Percentiles rank a stretch among this genome's conserved stretches.
Evolutionary conservation across 2,329 filamentous ascomycete species (phyloP).

Genomic region (Ophiocordyceps camponoti-saundersi): DNA sequence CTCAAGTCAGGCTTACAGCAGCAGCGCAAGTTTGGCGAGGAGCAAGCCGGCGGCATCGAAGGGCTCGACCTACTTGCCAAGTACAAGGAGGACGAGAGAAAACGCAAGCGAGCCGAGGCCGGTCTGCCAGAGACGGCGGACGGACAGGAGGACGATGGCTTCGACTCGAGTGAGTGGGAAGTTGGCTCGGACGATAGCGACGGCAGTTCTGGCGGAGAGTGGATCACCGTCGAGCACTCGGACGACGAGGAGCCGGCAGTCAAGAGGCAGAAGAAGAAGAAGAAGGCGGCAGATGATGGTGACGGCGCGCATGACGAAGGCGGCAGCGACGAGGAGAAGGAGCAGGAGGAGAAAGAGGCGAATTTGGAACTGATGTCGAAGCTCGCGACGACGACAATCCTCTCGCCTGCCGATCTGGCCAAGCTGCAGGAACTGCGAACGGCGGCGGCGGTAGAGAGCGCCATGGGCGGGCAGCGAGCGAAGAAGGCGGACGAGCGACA

Average conservation of each 20-base stretch:
- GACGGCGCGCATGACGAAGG: constrained; percentile 7
- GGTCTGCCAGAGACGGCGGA: constrained; percentile 47
- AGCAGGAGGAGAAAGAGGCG: constrained; percentile 26
- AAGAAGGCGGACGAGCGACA: constrained; percentile 41
- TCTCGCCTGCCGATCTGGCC: constrained; percentile 89
- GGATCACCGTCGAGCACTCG: constrained; percentile 81
- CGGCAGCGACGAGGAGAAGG: constrained; percentile 18
- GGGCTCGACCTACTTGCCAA: constrained; percentile 80
- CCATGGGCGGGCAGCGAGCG: constrained; percentile 24
- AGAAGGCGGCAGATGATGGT: constrained; percentile 12
- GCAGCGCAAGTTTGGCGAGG: constrained; percentile 68
- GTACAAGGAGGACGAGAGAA: constrained; percentile 83
- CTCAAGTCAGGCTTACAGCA: constrained; percentile 60
- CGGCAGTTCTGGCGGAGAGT: constrained; percentile 66
- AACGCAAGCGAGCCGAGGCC: constrained; percentile 52
- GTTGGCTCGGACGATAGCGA: constrained; percentile 40
- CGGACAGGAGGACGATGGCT: constrained; percentile 42
- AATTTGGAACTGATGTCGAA: constrained; percentile 41
- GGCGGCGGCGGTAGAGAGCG: constrained; percentile 52
- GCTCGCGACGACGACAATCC: constrained; percentile 81
- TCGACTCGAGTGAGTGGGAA: constrained; percentile 42
- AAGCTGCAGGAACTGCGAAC: constrained; percentile 82
- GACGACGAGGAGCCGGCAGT: constrained; percentile 55
- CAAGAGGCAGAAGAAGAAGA: constrained; percentile 22
- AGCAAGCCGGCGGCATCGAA: constrained; percentile 67